Conservation (phyloP, 2,329 filamentous ascomycete species). For the Beauveria varroae region DNA sequence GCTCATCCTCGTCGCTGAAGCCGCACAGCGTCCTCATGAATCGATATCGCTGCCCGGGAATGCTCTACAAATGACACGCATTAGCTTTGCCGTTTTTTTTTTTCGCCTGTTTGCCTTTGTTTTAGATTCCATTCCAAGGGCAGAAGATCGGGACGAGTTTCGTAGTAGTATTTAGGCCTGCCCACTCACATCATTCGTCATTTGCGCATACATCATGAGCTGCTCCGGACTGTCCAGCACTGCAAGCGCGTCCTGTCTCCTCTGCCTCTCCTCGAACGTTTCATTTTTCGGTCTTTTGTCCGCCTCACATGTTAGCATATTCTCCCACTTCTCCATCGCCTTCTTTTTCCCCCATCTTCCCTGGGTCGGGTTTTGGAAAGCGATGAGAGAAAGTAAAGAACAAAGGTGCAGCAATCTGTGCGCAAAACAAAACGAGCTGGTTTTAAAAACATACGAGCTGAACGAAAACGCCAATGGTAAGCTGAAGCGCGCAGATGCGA, state of each 20-base stretch:
- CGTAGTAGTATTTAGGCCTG: no score
- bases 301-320: not conserved
- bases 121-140: no score
- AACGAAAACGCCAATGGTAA: no score
- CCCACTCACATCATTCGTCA: slow-evolving; percentile 39
- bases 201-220: slow-evolving; percentile 51
- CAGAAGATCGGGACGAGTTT: not conserved
- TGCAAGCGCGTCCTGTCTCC: slow-evolving; percentile 41
- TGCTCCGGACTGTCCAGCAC: slow-evolving; percentile 51
- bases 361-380: no score
- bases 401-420: no score
- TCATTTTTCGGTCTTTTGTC: slow-evolving; percentile 23
- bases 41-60: slow-evolving; percentile 47
- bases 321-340: not conserved
- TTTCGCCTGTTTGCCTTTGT: not conserved
- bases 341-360: not conserved
- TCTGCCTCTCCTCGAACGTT: slow-evolving; percentile 34
- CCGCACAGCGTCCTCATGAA: slow-evolving; percentile 51
- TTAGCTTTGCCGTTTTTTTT: not conserved
- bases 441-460: no score
- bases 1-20: slow-evolving; percentile 22
- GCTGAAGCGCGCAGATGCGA: no score
- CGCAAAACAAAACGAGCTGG: no score
- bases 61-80: slow-evolving; percentile 34
- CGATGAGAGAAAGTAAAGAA: no score